Base-by-base conservation (phyloP, 2,329 filamentous ascomycete genomes). In the Ascomycota sp. region DNA sequence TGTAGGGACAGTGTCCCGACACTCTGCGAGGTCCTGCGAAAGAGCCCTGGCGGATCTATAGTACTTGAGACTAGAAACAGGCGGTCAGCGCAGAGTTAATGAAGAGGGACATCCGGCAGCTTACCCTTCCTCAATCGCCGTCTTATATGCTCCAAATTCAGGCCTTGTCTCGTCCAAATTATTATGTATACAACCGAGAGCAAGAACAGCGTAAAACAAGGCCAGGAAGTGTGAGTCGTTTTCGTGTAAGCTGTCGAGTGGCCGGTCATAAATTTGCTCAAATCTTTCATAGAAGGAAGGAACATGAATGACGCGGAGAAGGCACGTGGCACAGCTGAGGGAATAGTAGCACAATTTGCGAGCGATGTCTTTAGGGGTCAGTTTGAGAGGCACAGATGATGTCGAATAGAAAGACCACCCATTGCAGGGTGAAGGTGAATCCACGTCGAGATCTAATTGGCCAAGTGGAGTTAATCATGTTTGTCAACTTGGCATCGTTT, bases 401-500 rank as follows among this genome's bases (percentile, higher is more conserved):
- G 58, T 56, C 8, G 63, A 55, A 41, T 63, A 65, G 2, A 76
- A 74, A 3, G 78, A 82, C 33, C 69, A 64, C 10, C 65, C 64
- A n/a, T n/a, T n/a, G 9, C 61, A 56, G 2, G 74, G 67, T 30
- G 63, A 66, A 3, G 80, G 76, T 19, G 77, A 79, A 36, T 83
- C 79, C 28, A 85, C 86, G 42, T 92, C 83, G 22, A 95, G 63
- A 43, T 95, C 86, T 12, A 98, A 63, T 46, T 85, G 79, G 23
- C 86, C 89, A 3, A 86, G n/a, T 82, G 25, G 80, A 80, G 46
- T 86, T 79, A 33, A 95, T 83, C 86, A 98, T 95, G 20, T 85
- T 92, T 45, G 86, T 75, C 19, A 98, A 60, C 38, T 86, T 69
- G 8, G 69, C 70, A 39, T 86, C 81, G 27, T 74, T 64, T n/a